Evolutionary conservation across 129 eudicot genomes (phyloP).

Genomic region (Lactuca saligna): DNA sequence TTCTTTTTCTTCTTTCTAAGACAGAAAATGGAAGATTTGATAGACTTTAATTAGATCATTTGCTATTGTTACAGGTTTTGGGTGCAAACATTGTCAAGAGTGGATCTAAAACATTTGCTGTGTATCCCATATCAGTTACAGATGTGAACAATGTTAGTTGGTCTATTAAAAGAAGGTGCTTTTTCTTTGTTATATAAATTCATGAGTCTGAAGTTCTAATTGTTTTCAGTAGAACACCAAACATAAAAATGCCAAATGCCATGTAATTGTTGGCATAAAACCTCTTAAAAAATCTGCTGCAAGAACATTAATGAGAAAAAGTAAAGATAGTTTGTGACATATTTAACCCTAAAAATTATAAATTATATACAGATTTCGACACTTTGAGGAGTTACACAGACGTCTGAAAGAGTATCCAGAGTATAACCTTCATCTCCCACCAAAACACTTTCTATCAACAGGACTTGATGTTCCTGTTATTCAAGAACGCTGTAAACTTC

Average conservation of each 20-base stretch:
- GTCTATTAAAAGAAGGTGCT: conserved; percentile 97
- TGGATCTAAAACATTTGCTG: conserved; percentile 86
- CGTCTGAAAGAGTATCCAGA: conserved; percentile 94
- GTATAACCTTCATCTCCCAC: conserved; percentile 95
- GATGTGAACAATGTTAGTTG: conserved; percentile 82
- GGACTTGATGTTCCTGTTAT: conserved; percentile 90
- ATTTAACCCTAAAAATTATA: conserved; percentile 6
- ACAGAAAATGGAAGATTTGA: no score
- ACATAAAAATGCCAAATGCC: no score
- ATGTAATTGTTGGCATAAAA: no score
- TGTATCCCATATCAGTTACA: conserved; percentile 82
- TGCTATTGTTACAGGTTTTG: conserved; percentile 60
- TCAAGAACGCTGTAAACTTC: conserved; percentile 87
- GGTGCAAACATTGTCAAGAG: conserved; percentile 95
- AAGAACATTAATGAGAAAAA: no score
- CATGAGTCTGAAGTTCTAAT: no score
- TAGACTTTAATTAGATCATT: neutral
- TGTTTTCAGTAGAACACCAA: no score
- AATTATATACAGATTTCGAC: conserved; percentile 68
- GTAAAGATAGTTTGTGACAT: no score
- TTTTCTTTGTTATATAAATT: neutral
- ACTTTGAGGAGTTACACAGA: conserved; percentile 95
- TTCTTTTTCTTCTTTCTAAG: neutral
- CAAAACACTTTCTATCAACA: conserved; percentile 92
- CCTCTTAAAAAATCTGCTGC: no score